A percentile compares a stretch with the other conserved stretches of the same genome.
Conservation (phyloP, 108 stramenopile species). For the Cyclotella baltica region DNA sequence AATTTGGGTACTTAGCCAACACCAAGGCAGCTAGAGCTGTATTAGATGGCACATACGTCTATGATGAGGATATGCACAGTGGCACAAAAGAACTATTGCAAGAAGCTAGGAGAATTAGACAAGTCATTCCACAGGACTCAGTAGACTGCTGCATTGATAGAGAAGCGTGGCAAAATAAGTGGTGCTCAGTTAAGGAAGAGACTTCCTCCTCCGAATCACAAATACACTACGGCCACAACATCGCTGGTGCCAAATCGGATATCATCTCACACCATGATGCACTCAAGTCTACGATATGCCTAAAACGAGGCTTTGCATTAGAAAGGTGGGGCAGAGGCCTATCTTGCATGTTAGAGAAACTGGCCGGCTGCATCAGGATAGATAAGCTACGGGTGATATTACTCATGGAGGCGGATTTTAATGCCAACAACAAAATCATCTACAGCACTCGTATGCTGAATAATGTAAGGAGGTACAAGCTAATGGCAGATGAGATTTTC, state of each 20-base stretch:
- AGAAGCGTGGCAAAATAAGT: not conserved
- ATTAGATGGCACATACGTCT: not conserved
- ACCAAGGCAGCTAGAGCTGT: not conserved
- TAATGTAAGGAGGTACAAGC: not conserved
- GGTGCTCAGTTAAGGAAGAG: not conserved
- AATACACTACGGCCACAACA: not conserved
- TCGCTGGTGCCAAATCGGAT: not conserved
- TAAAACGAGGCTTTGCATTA: not conserved
- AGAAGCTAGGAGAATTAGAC: not conserved
- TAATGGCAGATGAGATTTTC: conserved; percentile 8
- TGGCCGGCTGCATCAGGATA: not conserved
- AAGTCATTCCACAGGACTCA: not conserved
- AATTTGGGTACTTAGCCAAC: conserved; percentile 1
- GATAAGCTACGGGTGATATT: not conserved
- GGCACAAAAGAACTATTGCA: not conserved
- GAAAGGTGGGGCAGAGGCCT: not conserved
- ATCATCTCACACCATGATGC: not conserved
- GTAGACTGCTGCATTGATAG: not conserved
- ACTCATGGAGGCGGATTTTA: not conserved
- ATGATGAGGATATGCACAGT: not conserved
- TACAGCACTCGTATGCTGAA: not conserved
- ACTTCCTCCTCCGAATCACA: not conserved
- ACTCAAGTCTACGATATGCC: not conserved
- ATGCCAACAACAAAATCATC: not conserved
- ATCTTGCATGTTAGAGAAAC: not conserved